Evolutionary conservation across 176 grass and related monocot species (phyloP).

Genomic region (Musa troglodytarum): DNA sequence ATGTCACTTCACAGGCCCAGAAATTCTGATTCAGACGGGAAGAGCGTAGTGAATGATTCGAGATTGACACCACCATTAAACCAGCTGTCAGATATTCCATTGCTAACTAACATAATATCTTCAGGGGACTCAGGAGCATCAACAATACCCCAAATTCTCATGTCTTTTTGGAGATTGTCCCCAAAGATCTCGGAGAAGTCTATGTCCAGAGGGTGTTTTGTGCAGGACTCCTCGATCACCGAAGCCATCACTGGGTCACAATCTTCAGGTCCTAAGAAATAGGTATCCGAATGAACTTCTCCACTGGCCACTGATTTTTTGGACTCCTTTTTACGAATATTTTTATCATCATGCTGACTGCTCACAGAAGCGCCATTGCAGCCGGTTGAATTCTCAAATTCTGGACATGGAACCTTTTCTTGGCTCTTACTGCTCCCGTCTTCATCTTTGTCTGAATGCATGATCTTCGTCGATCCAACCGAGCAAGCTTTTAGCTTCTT

Average conservation of each 20-base stretch:
- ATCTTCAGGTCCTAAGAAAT: background rate
- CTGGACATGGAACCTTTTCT: background rate
- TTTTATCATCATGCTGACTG: background rate
- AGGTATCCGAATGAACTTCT: background rate
- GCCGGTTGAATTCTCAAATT: background rate
- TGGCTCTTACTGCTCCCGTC: background rate
- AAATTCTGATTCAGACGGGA: background rate
- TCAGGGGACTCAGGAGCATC: background rate
- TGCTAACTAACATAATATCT: background rate
- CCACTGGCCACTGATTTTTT: background rate
- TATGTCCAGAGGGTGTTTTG: background rate
- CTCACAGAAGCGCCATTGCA: background rate
- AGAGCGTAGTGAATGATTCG: background rate
- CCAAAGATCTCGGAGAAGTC: background rate
- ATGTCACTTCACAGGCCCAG: background rate
- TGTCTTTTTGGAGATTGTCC: background rate
- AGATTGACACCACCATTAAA: background rate
- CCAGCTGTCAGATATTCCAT: background rate
- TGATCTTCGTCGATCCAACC: background rate
- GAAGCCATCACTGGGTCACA: background rate
- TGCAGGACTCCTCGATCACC: background rate
- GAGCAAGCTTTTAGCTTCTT: background rate
- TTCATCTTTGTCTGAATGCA: background rate
- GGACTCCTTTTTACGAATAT: background rate
- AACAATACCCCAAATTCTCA: background rate